Evolutionary conservation across 78 protist species (phyloP).

Genomic region (Dictyostelium brefeldianum): DNA sequence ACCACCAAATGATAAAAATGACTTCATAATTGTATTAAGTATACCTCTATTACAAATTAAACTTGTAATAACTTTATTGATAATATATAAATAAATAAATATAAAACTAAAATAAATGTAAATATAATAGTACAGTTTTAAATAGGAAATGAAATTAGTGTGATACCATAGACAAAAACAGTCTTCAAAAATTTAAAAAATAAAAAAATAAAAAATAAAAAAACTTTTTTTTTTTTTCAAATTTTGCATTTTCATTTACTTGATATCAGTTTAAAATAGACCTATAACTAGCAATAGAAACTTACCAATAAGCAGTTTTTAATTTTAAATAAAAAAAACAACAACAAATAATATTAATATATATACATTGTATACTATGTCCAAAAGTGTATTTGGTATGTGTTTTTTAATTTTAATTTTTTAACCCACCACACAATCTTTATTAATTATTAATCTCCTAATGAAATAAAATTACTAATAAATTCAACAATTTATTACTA

Average conservation of each 20-base stretch:
- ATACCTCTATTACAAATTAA: background rate
- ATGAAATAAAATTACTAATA: too few species aligned
- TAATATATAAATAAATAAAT: background rate
- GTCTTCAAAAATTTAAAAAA: too few species aligned
- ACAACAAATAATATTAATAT: background rate
- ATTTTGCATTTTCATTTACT: background rate
- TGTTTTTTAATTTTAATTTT: background rate
- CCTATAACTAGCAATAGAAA: too few species aligned
- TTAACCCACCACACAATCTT: too few species aligned
- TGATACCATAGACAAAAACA: too few species aligned
- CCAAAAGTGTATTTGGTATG: conserved; percentile 22
- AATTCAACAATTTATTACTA: too few species aligned
- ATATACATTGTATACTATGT: background rate
- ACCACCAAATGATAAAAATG: background rate
- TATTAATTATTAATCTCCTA: too few species aligned
- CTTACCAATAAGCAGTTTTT: too few species aligned
- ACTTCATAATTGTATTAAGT: conserved; percentile 3
- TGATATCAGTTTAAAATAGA: too few species aligned
- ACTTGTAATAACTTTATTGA: background rate
- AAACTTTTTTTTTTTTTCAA: background rate
- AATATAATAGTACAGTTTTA: background rate
- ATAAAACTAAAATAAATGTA: background rate
- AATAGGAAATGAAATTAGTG: background rate
- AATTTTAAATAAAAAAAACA: background rate
- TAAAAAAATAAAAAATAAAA: too few species aligned